phyloP scores from a whole-genome alignment of 345 rosid genomes.

The Erucastrum elatum region DNA sequence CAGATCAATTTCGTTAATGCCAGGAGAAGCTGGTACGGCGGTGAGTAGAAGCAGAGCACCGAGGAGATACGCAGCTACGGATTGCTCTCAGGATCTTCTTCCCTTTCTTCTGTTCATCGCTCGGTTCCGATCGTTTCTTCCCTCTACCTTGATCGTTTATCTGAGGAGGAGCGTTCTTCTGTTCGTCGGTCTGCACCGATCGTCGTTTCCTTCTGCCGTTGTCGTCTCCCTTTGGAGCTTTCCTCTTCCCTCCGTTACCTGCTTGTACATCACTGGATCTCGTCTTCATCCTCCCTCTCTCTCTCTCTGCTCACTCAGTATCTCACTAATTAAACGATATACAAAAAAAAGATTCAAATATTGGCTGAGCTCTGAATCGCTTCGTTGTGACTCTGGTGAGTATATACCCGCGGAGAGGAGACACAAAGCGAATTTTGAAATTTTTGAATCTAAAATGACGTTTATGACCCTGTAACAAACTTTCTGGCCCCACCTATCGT shows the following conservation, averaged over 20 bases:
- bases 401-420: slow-evolving; percentile 34
- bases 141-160: slow-evolving; percentile 10
- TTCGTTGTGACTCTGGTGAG: slow-evolving; percentile 3
- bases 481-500: slow-evolving; percentile 14
- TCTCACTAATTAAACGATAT: not conserved
- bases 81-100: slow-evolving; percentile 58
- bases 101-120: slow-evolving; percentile 42
- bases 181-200: slow-evolving; percentile 18
- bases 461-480: slow-evolving; percentile 34
- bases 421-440: slow-evolving; percentile 26
- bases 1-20: slow-evolving; percentile 28
- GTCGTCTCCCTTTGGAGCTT: slow-evolving; percentile 30
- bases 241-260: slow-evolving; percentile 32
- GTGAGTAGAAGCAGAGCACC: slow-evolving; percentile 42
- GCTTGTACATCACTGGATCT: slow-evolving; percentile 18
- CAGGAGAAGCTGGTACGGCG: slow-evolving; percentile 45
- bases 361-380: slow-evolving; percentile 23
- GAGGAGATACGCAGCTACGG: slow-evolving; percentile 81
- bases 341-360: slow-evolving; percentile 9
- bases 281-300: slow-evolving; percentile 18
- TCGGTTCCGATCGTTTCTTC: slow-evolving; percentile 19
- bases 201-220: slow-evolving; percentile 29
- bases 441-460: slow-evolving; percentile 18
- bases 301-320: slow-evolving; percentile 18
- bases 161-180: slow-evolving; percentile 3